Conservation (phyloP, 441 rosid species). For the Gossypium gossypioides region DNA sequence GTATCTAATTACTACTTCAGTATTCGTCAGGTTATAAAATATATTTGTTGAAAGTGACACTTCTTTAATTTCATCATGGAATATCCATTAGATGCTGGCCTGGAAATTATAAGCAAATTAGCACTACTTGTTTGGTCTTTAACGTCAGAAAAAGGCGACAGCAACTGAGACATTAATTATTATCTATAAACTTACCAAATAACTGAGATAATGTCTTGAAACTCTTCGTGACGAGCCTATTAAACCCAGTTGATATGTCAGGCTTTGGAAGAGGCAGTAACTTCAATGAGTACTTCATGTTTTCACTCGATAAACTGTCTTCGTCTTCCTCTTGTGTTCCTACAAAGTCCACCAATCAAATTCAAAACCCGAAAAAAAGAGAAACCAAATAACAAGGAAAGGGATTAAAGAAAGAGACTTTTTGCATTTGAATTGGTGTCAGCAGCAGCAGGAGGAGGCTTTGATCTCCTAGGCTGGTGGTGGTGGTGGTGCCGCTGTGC, state of each 20-base stretch:
- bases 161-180: background rate
- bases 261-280: conserved; percentile 43
- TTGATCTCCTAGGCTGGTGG: conserved; percentile 27
- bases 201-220: conserved; percentile 67
- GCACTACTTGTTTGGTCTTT: background rate
- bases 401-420: conserved; percentile 24
- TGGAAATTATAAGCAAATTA: background rate
- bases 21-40: too few species aligned
- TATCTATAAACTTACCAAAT: conserved; percentile 33
- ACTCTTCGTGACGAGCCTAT: conserved; percentile 46
- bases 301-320: conserved; percentile 41
- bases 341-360: conserved; percentile 13
- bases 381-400: background rate
- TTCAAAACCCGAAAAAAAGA: background rate
- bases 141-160: background rate
- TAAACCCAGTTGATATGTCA: conserved; percentile 54
- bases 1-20: background rate
- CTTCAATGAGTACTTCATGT: conserved; percentile 41
- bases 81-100: background rate
- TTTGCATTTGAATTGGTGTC: conserved; percentile 21
- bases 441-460: conserved; percentile 4
- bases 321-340: conserved; percentile 45
- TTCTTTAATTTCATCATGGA: background rate
- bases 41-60: background rate
- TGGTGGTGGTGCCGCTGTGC: conserved; percentile 29